Conservation (phyloP, 2,329 filamentous ascomycete species). For the Trichoderma afroharzianum region DNA sequence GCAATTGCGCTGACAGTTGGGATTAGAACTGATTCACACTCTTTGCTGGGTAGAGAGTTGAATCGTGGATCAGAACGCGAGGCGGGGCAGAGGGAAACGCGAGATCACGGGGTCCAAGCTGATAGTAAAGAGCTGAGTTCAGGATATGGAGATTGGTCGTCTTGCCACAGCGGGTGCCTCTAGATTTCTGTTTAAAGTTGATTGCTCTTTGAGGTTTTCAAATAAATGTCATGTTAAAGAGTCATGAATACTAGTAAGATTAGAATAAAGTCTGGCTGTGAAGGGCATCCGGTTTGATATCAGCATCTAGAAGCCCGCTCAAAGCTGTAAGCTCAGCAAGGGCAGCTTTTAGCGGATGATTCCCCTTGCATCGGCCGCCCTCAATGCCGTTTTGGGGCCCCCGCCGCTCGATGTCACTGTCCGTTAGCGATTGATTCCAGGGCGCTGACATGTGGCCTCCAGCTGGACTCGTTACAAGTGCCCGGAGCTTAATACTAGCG, state of each 20-base stretch:
- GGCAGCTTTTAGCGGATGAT: neutral
- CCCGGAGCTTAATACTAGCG: neutral
- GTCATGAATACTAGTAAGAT: neutral
- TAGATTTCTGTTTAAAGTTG: neutral
- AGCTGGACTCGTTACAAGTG: neutral
- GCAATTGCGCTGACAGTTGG: neutral
- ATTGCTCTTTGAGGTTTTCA: neutral
- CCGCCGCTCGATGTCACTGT: neutral
- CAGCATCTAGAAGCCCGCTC: neutral
- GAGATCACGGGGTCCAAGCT: constrained; percentile 15
- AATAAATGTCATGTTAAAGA: neutral
- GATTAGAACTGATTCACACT: neutral
- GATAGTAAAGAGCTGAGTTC: neutral
- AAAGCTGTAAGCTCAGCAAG: neutral
- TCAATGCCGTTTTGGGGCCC: neutral
- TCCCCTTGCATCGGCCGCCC: neutral
- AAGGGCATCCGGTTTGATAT: neutral
- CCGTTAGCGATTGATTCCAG: neutral
- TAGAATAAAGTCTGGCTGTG: neutral
- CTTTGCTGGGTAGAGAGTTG: neutral
- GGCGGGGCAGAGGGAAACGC: constrained; percentile 9
- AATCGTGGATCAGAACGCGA: neutral
- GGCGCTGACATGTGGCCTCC: neutral
- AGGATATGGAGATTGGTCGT: neutral
- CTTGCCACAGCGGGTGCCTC: neutral